Conservation (phyloP, 208 protist species). For the Angomonas deanei region DNA sequence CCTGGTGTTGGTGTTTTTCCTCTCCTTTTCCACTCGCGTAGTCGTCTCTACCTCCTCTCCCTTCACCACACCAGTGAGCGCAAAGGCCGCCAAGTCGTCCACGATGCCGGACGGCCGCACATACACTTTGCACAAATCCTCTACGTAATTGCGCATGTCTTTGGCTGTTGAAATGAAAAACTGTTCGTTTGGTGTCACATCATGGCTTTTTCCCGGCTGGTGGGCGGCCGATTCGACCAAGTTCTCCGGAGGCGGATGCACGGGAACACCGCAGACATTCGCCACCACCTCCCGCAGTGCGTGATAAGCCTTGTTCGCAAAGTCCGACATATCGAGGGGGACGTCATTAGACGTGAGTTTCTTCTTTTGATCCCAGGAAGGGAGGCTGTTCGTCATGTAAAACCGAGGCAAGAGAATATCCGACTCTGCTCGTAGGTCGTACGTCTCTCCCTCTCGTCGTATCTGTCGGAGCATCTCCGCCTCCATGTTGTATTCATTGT, state of each 20-base stretch:
- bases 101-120: conserved; percentile 48
- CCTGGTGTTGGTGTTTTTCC: too few species aligned
- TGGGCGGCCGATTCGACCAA: neutral
- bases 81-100: conserved; percentile 53
- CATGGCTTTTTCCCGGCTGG: too few species aligned
- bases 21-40: neutral
- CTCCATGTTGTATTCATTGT: neutral
- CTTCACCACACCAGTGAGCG: conserved; percentile 16
- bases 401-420: conserved; percentile 15
- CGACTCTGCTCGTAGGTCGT: neutral
- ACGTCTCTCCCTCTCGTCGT: neutral
- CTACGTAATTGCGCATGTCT: conserved; percentile 25
- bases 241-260: too few species aligned
- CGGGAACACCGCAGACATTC: conserved; percentile 31
- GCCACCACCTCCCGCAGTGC: conserved; percentile 43
- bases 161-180: neutral
- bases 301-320: conserved; percentile 46
- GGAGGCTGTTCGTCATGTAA: conserved; percentile 13
- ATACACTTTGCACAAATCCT: conserved; percentile 50
- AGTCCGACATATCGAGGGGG: conserved; percentile 68
- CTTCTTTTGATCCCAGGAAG: conserved; percentile 10
- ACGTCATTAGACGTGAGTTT: conserved; percentile 45
- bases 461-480: neutral
- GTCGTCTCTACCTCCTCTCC: neutral
- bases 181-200: neutral